These are phyloP conservation scores for Colletotrichum somersetense DNA, from an alignment of 2,329 filamentous ascomycete species.

Conservation along the genomic window DNA sequence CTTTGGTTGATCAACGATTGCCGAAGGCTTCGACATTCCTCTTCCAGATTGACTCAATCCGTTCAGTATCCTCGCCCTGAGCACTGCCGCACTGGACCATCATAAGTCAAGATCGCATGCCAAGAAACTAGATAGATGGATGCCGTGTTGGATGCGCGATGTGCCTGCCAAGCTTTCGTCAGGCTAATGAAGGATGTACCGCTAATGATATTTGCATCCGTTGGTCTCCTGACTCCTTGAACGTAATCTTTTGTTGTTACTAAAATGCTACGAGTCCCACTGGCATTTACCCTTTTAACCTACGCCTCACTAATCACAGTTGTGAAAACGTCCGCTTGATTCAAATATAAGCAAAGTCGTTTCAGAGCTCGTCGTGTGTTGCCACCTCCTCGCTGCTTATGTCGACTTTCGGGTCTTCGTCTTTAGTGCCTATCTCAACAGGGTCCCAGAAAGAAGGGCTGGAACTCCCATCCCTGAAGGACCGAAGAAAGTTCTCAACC, in stretches of 20 bases:
- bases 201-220: too few species aligned
- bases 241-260: neutral
- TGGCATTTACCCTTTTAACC: neutral
- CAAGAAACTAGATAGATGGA: neutral
- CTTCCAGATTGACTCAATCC: neutral
- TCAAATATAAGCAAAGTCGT: neutral
- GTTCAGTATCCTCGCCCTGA: neutral
- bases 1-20: neutral
- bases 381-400: neutral
- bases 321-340: neutral
- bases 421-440: neutral
- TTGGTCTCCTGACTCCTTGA: neutral
- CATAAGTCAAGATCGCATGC: neutral
- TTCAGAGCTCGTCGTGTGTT: neutral
- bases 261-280: neutral
- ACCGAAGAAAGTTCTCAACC: constrained; percentile 22
- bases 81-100: neutral
- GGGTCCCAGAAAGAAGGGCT: constrained; percentile 2
- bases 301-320: neutral
- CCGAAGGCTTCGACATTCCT: neutral
- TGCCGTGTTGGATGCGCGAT: neutral
- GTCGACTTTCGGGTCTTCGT: neutral
- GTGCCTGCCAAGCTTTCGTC: neutral
- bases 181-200: neutral
- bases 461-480: neutral